A percentile compares a stretch with the other conserved stretches of the same genome.
Evolutionary conservation across 768 basidiomycete genomes (phyloP).

Genomic region (Podaxis sp.): DNA sequence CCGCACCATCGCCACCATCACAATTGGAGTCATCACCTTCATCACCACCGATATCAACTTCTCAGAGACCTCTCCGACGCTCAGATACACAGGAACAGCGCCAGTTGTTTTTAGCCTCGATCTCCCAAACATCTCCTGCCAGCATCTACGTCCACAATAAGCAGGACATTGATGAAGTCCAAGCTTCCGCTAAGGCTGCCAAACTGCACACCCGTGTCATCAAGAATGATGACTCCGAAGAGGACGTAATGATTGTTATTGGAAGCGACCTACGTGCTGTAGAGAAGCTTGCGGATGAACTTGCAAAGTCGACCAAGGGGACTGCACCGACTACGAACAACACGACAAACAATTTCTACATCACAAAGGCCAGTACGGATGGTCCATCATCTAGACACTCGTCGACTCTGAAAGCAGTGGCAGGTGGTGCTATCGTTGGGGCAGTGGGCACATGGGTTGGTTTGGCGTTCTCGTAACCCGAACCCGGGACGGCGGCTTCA

Average conservation of each 20-base stretch:
- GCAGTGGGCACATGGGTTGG: constrained; percentile 61
- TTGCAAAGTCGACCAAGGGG: constrained; percentile 23
- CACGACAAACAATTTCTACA: constrained; percentile 12
- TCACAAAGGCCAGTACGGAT: constrained; percentile 8
- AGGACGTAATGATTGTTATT: constrained; percentile 49
- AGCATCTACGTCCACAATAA: constrained; percentile 48
- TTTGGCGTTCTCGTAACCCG: constrained; percentile 44
- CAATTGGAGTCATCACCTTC: constrained; percentile 14
- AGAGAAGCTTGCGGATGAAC: constrained; percentile 33
- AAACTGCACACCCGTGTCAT: constrained; percentile 45
- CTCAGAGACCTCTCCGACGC: constrained; percentile 36
- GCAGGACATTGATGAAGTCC: constrained; percentile 40
- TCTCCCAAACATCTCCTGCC: constrained; percentile 42
- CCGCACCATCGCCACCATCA: constrained; percentile 14
- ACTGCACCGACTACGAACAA: constrained; percentile 19
- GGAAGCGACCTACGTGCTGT: constrained; percentile 50
- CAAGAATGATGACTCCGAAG: constrained; percentile 32
- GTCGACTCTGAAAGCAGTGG: constrained; percentile 37
- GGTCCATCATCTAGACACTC: constrained; percentile 11
- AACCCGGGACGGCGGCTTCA: not conserved
- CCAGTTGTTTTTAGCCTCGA: constrained; percentile 44
- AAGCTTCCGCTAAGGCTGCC: constrained; percentile 36
- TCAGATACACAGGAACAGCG: constrained; percentile 55
- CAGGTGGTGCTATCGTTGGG: constrained; percentile 59
- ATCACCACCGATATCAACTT: constrained; percentile 16